phyloP scores from a whole-genome alignment of 2,329 filamentous ascomycete species.

The Escovopsis sp. region DNA sequence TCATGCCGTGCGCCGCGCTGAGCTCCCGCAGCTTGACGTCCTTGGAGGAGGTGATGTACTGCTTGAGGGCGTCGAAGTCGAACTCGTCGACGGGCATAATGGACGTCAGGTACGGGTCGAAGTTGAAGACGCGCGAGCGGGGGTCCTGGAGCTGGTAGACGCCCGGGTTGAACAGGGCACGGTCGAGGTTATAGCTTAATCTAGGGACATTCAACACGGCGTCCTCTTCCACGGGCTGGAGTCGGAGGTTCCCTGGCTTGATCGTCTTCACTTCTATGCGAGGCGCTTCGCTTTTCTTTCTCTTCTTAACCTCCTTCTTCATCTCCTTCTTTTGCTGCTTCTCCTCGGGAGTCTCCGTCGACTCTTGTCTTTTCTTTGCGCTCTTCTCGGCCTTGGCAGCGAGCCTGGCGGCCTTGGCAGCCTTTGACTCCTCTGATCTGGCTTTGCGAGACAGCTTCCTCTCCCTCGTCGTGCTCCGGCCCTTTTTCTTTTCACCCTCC shows the following conservation, averaged over 20 bases:
- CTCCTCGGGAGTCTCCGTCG: too few species aligned
- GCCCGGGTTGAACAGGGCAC: slow-evolving; percentile 89
- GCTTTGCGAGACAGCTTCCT: too few species aligned
- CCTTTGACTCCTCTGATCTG: too few species aligned
- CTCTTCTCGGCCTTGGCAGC: too few species aligned
- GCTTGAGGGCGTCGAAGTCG: slow-evolving; percentile 72
- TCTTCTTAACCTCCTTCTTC: too few species aligned
- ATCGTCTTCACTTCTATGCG: slow-evolving; percentile 15
- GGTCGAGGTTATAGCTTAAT: slow-evolving; percentile 61
- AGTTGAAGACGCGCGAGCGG: slow-evolving; percentile 81
- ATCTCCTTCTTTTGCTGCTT: too few species aligned
- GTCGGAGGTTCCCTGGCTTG: slow-evolving; percentile 10
- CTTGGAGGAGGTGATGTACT: slow-evolving; percentile 83
- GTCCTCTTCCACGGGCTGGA: slow-evolving; percentile 17
- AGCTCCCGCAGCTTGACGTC: slow-evolving; percentile 57
- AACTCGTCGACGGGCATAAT: slow-evolving; percentile 93
- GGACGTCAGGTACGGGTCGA: slow-evolving; percentile 81
- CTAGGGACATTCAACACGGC: slow-evolving; percentile 33
- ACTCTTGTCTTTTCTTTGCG: too few species aligned
- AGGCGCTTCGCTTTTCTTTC: neutral
- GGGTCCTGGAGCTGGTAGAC: slow-evolving; percentile 86
- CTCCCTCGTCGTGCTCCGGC: too few species aligned
- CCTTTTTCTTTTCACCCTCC: too few species aligned
- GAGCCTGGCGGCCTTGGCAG: too few species aligned
- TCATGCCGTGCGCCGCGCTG: slow-evolving; percentile 50